These are phyloP conservation scores for Ceratobasidium sp. DNA, from an alignment of 1,284 basidiomycete species.

Conservation along the genomic window DNA sequence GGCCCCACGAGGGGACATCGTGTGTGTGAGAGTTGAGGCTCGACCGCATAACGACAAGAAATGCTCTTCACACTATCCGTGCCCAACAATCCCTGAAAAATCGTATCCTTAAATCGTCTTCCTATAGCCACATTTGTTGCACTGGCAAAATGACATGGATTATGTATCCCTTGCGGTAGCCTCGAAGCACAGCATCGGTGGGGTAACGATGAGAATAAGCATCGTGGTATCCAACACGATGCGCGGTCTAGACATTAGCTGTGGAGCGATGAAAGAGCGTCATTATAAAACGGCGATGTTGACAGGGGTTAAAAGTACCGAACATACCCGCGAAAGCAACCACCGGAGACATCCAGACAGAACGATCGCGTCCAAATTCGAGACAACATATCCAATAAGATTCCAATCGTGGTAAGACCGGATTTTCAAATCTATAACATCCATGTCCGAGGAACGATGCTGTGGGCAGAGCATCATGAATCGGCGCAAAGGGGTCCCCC, in stretches of 20 bases:
- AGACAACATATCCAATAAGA: slow-evolving; percentile 11
- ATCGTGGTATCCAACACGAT: slow-evolving; percentile 17
- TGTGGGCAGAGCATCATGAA: slow-evolving; percentile 14
- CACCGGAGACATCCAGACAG: slow-evolving; percentile 23
- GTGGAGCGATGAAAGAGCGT: slow-evolving; percentile 38
- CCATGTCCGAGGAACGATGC: slow-evolving; percentile 20
- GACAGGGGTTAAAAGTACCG: slow-evolving; percentile 13
- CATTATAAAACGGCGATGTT: slow-evolving; percentile 21
- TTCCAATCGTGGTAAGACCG: background rate
- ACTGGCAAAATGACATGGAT: background rate
- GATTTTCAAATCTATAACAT: slow-evolving; percentile 4
- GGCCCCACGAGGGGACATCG: slow-evolving; percentile 37
- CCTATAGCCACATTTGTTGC: slow-evolving; percentile 13
- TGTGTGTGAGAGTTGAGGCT: slow-evolving; percentile 33
- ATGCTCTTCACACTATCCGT: slow-evolving; percentile 33
- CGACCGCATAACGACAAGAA: slow-evolving; percentile 30
- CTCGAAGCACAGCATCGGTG: slow-evolving; percentile 37
- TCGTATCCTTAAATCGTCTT: slow-evolving; percentile 10
- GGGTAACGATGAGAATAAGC: slow-evolving; percentile 18
- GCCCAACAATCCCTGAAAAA: slow-evolving; percentile 27
- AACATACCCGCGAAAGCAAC: slow-evolving; percentile 12
- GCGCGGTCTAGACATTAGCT: slow-evolving; percentile 38
- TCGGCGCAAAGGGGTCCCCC: slow-evolving; percentile 28
- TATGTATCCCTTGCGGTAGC: slow-evolving; percentile 28
- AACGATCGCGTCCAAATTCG: slow-evolving; percentile 16